These are phyloP conservation scores for Torulaspora indica DNA, from an alignment of 805 yeast genomes.

Conservation along the genomic window DNA sequence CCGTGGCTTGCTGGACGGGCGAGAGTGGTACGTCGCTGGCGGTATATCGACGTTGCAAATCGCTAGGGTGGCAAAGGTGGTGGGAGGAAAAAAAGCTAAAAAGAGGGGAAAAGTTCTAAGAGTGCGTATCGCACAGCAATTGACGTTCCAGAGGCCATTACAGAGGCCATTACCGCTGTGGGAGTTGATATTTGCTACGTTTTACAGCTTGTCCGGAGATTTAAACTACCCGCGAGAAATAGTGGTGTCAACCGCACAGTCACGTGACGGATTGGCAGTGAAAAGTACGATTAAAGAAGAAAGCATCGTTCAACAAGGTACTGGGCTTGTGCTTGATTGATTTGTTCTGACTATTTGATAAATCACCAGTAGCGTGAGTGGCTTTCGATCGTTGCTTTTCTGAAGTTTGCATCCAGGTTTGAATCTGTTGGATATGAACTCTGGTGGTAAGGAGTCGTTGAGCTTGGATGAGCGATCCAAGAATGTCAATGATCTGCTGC, in stretches of 20 bases:
- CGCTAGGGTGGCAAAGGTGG: background rate
- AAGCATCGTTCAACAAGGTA: background rate
- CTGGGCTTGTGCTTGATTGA: background rate
- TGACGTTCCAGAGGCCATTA: background rate
- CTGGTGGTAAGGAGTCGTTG: conserved; percentile 23
- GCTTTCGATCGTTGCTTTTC: background rate
- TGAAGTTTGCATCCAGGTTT: background rate
- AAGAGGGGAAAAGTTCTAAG: no score
- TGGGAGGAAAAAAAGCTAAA: no score
- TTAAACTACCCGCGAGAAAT: conserved; percentile 5
- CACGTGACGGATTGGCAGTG: conserved; percentile 6
- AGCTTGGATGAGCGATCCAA: conserved; percentile 32
- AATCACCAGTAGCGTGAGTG: no score
- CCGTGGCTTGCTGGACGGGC: no score
- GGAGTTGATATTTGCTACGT: background rate
- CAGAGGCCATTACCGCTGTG: no score
- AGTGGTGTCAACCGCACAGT: background rate
- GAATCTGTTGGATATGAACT: conserved; percentile 8
- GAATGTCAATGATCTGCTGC: conserved; percentile 33
- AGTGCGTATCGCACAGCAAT: background rate
- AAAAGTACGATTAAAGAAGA: background rate
- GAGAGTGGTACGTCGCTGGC: no score
- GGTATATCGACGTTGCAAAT: background rate
- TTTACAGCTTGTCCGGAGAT: background rate
- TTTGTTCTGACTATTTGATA: background rate